A percentile compares a stretch with the other conserved stretches of the same genome.
phyloP scores from a whole-genome alignment of 441 rosid species.

The Pelargonium fulgidum region DNA sequence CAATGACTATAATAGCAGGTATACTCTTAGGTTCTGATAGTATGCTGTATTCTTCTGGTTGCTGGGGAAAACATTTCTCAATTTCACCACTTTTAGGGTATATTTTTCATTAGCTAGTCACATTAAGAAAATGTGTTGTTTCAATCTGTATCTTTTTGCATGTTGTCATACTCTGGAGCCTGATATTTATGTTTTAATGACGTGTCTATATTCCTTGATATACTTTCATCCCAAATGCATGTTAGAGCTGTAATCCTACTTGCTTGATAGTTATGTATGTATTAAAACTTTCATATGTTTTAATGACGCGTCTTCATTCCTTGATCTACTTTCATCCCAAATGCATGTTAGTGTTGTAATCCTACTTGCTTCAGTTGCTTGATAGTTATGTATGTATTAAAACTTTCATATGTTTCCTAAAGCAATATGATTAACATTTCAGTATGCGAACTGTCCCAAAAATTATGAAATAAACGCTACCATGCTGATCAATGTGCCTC shows the following conservation, averaged over 20 bases:
- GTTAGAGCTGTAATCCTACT: neutral
- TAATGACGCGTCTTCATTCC: neutral
- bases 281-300: too few species aligned
- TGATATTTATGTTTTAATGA: too few species aligned
- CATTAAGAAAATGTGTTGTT: neutral
- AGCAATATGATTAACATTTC: neutral
- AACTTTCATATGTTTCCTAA: neutral
- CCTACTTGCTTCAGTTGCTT: neutral
- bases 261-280: neutral
- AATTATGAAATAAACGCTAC: neutral
- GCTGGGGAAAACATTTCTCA: neutral
- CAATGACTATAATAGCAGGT: constrained; percentile 94
- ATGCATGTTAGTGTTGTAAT: neutral
- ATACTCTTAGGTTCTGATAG: constrained; percentile 12
- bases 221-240: neutral
- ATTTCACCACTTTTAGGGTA: neutral
- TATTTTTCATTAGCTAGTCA: neutral
- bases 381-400: neutral
- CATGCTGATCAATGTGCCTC: neutral
- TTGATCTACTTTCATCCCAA: neutral
- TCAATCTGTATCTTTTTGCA: neutral
- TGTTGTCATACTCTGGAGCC: neutral
- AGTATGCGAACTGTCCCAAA: neutral
- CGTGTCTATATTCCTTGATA: neutral
- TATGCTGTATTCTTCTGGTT: constrained; percentile 3